Base-by-base conservation (phyloP, 2,329 filamentous ascomycete species). In the Fusarium sp. region DNA sequence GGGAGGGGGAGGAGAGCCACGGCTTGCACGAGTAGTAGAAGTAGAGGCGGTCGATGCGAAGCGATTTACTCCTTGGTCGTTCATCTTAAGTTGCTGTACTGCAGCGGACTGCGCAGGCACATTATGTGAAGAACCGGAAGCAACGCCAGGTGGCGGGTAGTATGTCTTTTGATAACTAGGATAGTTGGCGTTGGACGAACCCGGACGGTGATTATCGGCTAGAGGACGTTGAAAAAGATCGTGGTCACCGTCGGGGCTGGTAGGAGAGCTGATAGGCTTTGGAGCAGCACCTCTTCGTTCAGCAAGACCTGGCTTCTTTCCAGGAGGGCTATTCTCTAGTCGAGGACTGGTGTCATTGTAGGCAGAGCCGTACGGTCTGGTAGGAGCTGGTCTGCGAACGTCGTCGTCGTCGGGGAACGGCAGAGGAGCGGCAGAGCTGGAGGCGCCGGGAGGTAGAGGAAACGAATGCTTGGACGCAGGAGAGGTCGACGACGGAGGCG, bases 1-100 rank as follows among this genome's bases (percentile, higher is more conserved):
- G 10, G 96, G 96, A 2, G 96, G 96, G 6, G 96, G 95, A 7
- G 96, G 96, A 27, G 95, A 98, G 43, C 96, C 96, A 71, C 96
- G 88, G 75, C 92, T 94, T 20, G 96, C 96, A 68, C 92, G 89
- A 3, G 95, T 97, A 1, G 96, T 99, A 3, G 94, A 97, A 14
- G 90, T 97, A 0, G 96, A 98, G 15, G 95, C 94, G 9, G 93
- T 97, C 4, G 95, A 97, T 13, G 86, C 84, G 69, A 89, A 88
- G 44, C 88, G 84, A 73, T 87, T 89, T 67, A 90, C 84, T 30
- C 82, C 81, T 50, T 73, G 80, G n/a, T 85, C 82, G 27, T 74
- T 74, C n/a, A 80, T 77, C 75, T 62, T 72, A 20, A 70, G 46
- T 40, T 75, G 67, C 59, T 76, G 59, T 44, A 61, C 56, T 50